These are phyloP conservation scores for Blastomyces parvus DNA, from an alignment of 2,329 filamentous ascomycete species.

Conservation along the genomic window DNA sequence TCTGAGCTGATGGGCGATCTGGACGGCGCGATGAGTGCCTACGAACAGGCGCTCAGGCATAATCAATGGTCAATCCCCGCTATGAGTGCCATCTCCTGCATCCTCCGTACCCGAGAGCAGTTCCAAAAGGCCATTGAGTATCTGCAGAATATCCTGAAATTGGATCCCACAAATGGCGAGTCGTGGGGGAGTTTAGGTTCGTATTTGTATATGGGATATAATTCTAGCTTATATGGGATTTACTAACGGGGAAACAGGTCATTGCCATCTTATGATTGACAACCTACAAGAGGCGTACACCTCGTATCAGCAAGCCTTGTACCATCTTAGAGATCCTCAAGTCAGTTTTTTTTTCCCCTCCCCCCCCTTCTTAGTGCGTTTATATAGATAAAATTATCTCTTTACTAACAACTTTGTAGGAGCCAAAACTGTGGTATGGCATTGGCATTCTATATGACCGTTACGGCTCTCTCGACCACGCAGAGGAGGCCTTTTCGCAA, in stretches of 20 bases:
- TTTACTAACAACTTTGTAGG: constrained; percentile 42
- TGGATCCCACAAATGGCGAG: constrained; percentile 83
- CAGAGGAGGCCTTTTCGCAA: constrained; percentile 94
- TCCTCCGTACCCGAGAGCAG: constrained; percentile 82
- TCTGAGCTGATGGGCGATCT: constrained; percentile 80
- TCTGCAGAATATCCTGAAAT: constrained; percentile 77
- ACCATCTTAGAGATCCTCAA: constrained; percentile 88
- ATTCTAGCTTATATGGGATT: neutral
- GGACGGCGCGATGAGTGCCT: constrained; percentile 81
- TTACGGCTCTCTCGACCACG: constrained; percentile 92
- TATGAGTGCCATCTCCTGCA: constrained; percentile 89
- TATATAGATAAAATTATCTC: neutral
- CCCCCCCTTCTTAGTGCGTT: neutral
- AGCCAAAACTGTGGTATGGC: constrained; percentile 97
- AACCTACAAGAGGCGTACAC: constrained; percentile 94
- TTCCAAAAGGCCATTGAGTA: constrained; percentile 93
- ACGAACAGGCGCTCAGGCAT: constrained; percentile 78
- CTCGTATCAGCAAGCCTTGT: constrained; percentile 89
- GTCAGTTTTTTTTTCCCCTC: constrained; percentile 39
- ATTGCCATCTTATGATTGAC: constrained; percentile 98
- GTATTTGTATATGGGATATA: constrained; percentile 21
- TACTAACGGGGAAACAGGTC: constrained; percentile 48
- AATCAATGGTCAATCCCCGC: constrained; percentile 83
- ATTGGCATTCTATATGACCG: constrained; percentile 96
- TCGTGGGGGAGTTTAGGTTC: constrained; percentile 91